Percentiles rank a stretch among this genome's conserved stretches.
These are phyloP conservation scores for Rosa multiflora DNA, from an alignment of 306 rosid genomes.

Conservation along the genomic window DNA sequence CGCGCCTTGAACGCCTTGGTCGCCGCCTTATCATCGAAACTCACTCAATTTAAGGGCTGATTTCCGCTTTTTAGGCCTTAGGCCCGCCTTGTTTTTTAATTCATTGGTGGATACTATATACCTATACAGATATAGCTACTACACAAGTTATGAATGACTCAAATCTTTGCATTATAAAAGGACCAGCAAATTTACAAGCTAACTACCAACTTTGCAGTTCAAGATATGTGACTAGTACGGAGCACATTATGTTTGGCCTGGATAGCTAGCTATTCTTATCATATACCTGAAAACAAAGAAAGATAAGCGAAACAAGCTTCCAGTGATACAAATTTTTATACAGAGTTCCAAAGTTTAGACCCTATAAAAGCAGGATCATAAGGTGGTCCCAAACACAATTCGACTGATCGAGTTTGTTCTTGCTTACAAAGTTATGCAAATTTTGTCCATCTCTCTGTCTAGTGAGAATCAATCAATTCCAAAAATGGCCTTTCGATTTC, in stretches of 20 bases:
- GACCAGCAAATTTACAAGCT: neutral
- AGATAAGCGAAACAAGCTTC: neutral
- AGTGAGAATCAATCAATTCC: neutral
- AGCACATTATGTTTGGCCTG: neutral
- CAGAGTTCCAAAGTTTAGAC: neutral
- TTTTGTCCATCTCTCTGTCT: neutral
- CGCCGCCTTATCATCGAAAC: too few relatives aligned
- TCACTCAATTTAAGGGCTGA: too few relatives aligned
- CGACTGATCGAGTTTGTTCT: neutral
- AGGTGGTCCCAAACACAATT: neutral
- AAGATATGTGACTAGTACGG: neutral
- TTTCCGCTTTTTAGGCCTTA: too few relatives aligned
- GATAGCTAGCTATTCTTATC: neutral
- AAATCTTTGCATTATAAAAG: neutral
- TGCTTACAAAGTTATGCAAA: neutral
- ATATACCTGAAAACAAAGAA: neutral
- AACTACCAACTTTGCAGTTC: neutral
- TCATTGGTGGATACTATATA: neutral
- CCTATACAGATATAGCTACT: neutral
- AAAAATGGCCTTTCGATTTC: neutral
- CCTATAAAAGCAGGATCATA: neutral
- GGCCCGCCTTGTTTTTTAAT: too few relatives aligned
- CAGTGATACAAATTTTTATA: neutral
- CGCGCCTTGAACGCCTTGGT: too few relatives aligned
- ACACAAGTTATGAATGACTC: constrained; percentile 3